Evolutionary conservation across 768 basidiomycete species (phyloP).

Genomic region (Lactarius evosmus): DNA sequence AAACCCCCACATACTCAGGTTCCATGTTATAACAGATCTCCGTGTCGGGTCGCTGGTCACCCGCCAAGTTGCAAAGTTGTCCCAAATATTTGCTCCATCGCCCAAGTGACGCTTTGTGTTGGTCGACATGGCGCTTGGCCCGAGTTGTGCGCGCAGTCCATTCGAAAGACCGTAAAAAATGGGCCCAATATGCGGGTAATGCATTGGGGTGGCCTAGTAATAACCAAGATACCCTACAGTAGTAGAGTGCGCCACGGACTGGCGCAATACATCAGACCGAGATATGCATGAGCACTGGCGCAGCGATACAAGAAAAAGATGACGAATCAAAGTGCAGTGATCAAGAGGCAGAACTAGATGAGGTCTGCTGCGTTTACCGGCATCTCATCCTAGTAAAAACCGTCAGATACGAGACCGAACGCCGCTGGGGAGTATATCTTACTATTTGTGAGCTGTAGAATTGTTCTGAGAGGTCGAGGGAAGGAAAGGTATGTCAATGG

Average conservation of each 20-base stretch:
- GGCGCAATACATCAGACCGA: constrained; percentile 13
- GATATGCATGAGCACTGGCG: constrained; percentile 8
- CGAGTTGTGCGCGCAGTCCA: no score
- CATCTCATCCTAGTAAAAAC: constrained; percentile 82
- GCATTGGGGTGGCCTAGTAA: constrained; percentile 3
- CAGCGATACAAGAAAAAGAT: constrained; percentile 14
- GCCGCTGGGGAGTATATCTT: constrained; percentile 31
- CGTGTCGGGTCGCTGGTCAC: no score
- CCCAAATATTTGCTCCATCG: no score
- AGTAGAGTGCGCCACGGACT: neutral
- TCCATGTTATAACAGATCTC: no score
- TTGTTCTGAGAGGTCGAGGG: constrained; percentile 69
- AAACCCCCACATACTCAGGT: no score
- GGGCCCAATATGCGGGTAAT: neutral
- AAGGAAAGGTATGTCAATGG: neutral
- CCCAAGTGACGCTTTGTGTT: no score
- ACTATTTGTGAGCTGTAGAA: constrained; percentile 96
- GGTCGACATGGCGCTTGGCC: no score
- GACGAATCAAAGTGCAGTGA: neutral
- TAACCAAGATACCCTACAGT: constrained; percentile 22
- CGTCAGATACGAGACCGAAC: constrained; percentile 29
- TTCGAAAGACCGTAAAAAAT: no score
- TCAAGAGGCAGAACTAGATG: constrained; percentile 51
- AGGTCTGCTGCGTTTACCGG: constrained; percentile 97
- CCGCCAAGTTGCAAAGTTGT: no score